These are phyloP conservation scores for Pseudonitzschia pungens DNA, from an alignment of 108 stramenopile species.

Conservation along the genomic window DNA sequence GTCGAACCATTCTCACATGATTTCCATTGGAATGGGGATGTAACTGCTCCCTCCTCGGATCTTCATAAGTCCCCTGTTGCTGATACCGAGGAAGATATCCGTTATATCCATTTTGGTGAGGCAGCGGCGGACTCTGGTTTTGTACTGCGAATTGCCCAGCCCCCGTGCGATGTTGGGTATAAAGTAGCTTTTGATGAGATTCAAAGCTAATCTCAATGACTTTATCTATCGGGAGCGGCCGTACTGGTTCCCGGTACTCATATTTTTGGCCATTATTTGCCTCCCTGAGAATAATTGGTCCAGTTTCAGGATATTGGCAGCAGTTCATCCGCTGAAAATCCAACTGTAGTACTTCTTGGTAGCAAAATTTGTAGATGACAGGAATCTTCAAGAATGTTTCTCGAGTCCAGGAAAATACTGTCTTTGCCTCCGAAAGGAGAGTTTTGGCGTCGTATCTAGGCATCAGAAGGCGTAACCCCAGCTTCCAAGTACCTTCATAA, in stretches of 20 bases:
- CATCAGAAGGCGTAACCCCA: constrained; percentile 32
- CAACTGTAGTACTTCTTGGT: constrained; percentile 7
- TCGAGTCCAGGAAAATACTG: not conserved
- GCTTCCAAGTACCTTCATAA: constrained; percentile 2
- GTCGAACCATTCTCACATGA: too few species aligned
- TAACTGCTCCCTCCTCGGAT: not conserved
- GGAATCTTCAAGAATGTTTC: constrained; percentile 14
- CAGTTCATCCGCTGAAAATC: constrained; percentile 20
- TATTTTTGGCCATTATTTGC: not conserved
- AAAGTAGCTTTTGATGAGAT: not conserved
- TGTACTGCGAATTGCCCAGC: not conserved
- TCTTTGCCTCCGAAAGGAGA: constrained; percentile 1
- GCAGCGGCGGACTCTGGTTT: not conserved
- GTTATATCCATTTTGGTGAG: not conserved
- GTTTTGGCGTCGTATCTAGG: constrained; percentile 28
- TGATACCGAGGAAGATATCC: not conserved
- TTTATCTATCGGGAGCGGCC: constrained; percentile 28
- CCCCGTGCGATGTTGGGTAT: not conserved
- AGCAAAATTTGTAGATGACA: not conserved
- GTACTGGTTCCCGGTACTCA: constrained; percentile 17
- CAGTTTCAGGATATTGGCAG: constrained; percentile 21
- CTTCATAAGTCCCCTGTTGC: not conserved
- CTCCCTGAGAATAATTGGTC: constrained; percentile 19
- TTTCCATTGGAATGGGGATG: not conserved
- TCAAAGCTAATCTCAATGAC: constrained; percentile 5